Base-by-base conservation (phyloP, 2,329 filamentous ascomycete genomes). In the Rasamsonia emersonii region DNA sequence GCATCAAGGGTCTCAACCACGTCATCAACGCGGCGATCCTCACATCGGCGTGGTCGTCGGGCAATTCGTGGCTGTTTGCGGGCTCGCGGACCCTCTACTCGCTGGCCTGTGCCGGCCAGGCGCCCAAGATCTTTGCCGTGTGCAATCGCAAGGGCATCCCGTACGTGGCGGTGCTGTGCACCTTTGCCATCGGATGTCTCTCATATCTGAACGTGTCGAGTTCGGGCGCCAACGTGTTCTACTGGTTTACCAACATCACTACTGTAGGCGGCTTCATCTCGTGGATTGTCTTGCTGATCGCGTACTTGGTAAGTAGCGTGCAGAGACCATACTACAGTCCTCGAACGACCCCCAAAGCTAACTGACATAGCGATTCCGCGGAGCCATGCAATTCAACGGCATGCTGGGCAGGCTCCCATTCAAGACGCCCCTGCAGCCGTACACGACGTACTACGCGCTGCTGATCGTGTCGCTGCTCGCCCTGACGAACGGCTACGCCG, bases 11-110 rank as follows among this genome's bases (percentile, higher is more conserved):
- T 3, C 68, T 86, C 2, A 75, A 79, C 0, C 75, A 74, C 10
- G 71, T 86, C 35, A 77, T 86, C 56, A 88, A 88, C 53, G 80
- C 78, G 20, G 68, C 83, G 11, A 77, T 88, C 41, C 68, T 86
- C 36, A 81, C 75, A 0, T 81, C 77, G 0, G 80, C 78, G 0
- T 79, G 73, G 56, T 83, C 78, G 0, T 70, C 79, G 0, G 77
- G 73, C 0, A 85, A 83, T 41, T 75, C 79, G 40, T 74, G 69
- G 46, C 58, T 85, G 25, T 72, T 66, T 49, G 62, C 60, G 9
- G 64, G 61, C 2, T 67, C 65, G 4, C 61, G 69, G 31, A 64
- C 64, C 29, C 56, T 71, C 17, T 70, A 68, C 43, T 54, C 58
- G 3, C 62, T 75, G 10, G 68, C 71, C 2, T 50, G 59, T 4